Conservation (phyloP, 2,329 filamentous ascomycete species). For the Fusarium mundagurra region DNA sequence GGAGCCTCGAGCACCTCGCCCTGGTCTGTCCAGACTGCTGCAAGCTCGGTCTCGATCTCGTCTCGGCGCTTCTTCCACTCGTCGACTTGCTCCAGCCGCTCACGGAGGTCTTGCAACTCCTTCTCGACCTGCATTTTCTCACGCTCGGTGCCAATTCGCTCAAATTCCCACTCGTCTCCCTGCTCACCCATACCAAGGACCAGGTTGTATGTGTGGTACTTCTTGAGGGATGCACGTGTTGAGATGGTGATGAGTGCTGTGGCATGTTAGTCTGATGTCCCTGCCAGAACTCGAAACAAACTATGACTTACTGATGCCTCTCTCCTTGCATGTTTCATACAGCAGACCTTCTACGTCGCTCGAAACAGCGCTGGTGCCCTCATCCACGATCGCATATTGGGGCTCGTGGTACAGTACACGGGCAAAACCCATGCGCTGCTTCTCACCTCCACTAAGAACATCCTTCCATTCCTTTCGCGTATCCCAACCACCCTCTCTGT, state of each 20-base stretch:
- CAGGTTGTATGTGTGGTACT: constrained; percentile 93
- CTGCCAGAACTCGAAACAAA: not conserved
- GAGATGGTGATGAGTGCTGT: constrained; percentile 92
- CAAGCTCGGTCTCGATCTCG: constrained; percentile 86
- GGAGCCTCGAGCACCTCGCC: constrained; percentile 61
- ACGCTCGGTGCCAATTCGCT: constrained; percentile 90
- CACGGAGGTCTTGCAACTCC: constrained; percentile 85
- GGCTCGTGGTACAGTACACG: constrained; percentile 94
- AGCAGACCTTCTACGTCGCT: constrained; percentile 93
- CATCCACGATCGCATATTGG: constrained; percentile 91
- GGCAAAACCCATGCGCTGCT: constrained; percentile 93
- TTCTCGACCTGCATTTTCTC: constrained; percentile 95
- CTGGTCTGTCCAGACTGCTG: constrained; percentile 67
- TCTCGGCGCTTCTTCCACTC: constrained; percentile 81
- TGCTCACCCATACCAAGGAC: constrained; percentile 82
- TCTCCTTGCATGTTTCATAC: constrained; percentile 92
- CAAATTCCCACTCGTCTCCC: constrained; percentile 90
- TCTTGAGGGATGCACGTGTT: constrained; percentile 91
- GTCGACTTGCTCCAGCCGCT: constrained; percentile 82
- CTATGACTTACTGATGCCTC: constrained; percentile 81
- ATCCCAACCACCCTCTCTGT: constrained; percentile 95
- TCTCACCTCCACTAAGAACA: constrained; percentile 95
- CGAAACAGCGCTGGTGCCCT: constrained; percentile 93
- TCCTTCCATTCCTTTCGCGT: constrained; percentile 99
- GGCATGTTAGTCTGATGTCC: constrained; percentile 30